Conservation (phyloP, 495 filamentous ascomycete species). For the Neurospora sp. region DNA sequence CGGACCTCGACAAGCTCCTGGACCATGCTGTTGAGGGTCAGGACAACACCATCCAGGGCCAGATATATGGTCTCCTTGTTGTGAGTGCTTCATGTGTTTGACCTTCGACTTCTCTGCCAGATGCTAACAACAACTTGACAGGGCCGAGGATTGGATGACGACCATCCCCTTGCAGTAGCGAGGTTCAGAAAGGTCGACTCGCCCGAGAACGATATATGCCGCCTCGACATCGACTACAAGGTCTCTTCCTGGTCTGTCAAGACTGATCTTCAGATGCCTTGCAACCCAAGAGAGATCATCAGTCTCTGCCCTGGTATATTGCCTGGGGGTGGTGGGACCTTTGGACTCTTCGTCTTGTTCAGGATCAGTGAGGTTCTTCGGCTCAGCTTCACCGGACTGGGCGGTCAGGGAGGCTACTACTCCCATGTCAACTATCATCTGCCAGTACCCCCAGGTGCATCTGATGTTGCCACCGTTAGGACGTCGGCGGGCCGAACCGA, state of each 20-base stretch:
- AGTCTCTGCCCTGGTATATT: neutral
- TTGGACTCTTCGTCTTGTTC: neutral
- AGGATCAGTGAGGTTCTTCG: neutral
- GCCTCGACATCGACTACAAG: neutral
- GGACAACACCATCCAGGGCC: neutral
- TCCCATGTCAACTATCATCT: neutral
- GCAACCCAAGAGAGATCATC: neutral
- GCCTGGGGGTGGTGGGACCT: neutral
- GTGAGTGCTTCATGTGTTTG: neutral
- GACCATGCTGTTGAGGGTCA: neutral
- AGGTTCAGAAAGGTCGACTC: neutral
- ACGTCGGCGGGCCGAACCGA: neutral
- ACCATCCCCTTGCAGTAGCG: neutral
- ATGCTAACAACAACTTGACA: neutral
- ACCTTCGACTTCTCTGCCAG: neutral
- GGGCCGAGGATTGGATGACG: neutral
- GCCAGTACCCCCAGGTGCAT: neutral
- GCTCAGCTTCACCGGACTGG: neutral
- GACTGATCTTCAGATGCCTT: neutral
- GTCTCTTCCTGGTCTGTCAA: neutral
- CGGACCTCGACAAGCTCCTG: neutral
- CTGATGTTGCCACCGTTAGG: neutral
- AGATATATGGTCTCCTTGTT: neutral
- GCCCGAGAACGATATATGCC: neutral
- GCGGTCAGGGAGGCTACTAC: neutral